Evolutionary conservation across 2,329 filamentous ascomycete genomes (phyloP), one percentile per base, ranked within the genome.

Genomic region (Ascomycota sp.): DNA sequence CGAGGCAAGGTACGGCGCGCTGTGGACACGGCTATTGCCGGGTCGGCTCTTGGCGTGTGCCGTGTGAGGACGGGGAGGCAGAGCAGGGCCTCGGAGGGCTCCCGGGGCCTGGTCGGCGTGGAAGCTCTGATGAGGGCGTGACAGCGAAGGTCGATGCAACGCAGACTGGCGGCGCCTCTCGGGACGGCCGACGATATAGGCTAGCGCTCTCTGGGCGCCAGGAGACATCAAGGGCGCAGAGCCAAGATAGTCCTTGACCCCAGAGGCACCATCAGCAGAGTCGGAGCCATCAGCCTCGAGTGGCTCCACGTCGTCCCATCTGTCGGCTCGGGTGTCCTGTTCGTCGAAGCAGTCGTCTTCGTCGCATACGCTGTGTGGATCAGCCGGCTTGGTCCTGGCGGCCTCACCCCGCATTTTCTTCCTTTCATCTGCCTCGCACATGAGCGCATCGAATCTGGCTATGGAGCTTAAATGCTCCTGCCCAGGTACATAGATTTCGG

Each of bases 381-480:
- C 50, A 8, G 43, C 33, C 26, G 51, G 45, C 8, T 51, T 48
- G 9, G 43, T 39, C 20, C 42, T 42, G 30, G 48, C 41, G 15
- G 42, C 38, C 8, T 52, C 48, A 25, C 56, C 51, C 20, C 51
- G 51, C 29, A 53, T 52, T 38, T 52, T 52, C 32, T 56, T 51
- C 30, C 57, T 62, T 33, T 61, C 57, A 24, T 75, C 71, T 13
- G 55, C 55, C 38, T 74, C 65, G 15, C 59, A 55, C 71, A 76
- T 75, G 26, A 76, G 46, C 3, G 69, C 70, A 31, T 75, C 71
- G 31, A 75, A 76, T 15, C 68, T 59, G 8, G 69, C 71, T 21
- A 75, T 55, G 1, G 70, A 75, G 38, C 63, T 75, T 11, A 75
- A 51, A 34, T 73, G 71, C 38, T 73, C 68, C 35, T 72, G 67